phyloP scores from a whole-genome alignment of 768 basidiomycete genomes.

The Lentinula edodes region DNA sequence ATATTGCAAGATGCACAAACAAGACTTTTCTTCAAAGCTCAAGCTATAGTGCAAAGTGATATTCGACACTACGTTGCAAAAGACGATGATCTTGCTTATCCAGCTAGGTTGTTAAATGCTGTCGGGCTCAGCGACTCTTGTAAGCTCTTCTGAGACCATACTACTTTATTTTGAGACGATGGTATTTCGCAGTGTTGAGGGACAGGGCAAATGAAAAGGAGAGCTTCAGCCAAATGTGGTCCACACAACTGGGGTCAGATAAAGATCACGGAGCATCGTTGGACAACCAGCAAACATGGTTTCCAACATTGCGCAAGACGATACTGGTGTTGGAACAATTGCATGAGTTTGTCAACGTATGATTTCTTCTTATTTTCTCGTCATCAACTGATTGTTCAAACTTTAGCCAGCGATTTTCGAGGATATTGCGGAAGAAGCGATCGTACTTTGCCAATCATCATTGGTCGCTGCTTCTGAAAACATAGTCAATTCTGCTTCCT shows the following conservation, averaged over 20 bases:
- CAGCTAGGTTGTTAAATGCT: slow-evolving; percentile 72
- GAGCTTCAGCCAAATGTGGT: slow-evolving; percentile 50
- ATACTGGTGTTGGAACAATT: slow-evolving; percentile 90
- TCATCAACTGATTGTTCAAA: neutral
- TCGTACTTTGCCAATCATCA: slow-evolving; percentile 77
- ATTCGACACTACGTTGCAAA: slow-evolving; percentile 79
- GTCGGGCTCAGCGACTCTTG: slow-evolving; percentile 8
- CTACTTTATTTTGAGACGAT: slow-evolving; percentile 29
- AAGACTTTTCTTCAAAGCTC: slow-evolving; percentile 91
- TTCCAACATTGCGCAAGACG: slow-evolving; percentile 81
- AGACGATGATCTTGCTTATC: slow-evolving; percentile 79
- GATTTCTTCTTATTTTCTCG: slow-evolving; percentile 11
- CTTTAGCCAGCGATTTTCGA: slow-evolving; percentile 88
- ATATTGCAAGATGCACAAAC: slow-evolving; percentile 96
- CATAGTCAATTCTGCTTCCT: slow-evolving; percentile 32
- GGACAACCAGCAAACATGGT: slow-evolving; percentile 84
- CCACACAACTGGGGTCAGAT: neutral
- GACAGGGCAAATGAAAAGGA: slow-evolving; percentile 56
- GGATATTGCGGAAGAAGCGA: slow-evolving; percentile 93
- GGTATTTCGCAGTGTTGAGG: slow-evolving; percentile 36
- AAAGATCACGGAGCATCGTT: slow-evolving; percentile 61
- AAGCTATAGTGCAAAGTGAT: slow-evolving; percentile 84
- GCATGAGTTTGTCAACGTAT: slow-evolving; percentile 87
- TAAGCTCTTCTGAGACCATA: slow-evolving; percentile 2
- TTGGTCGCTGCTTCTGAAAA: slow-evolving; percentile 68